Evolutionary conservation across 2,329 filamentous ascomycete species (phyloP).

Genomic region (Trichoderma sp.): DNA sequence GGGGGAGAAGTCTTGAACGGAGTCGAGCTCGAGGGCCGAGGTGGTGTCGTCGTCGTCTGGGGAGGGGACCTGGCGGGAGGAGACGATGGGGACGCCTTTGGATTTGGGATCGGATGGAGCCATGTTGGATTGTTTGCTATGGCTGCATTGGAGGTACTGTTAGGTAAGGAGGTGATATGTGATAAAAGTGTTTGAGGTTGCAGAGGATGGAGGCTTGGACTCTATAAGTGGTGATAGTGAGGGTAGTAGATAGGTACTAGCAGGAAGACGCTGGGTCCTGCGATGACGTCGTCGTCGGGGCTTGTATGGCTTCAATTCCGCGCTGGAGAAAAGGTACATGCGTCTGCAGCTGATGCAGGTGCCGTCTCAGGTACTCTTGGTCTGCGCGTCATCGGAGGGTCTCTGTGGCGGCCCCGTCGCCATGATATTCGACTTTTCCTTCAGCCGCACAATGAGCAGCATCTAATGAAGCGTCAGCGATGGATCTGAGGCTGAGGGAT

Average conservation of each 20-base stretch:
- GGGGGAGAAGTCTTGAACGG: not conserved
- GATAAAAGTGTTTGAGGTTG: not conserved
- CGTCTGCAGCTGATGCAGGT: not conserved
- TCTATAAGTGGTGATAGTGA: not conserved
- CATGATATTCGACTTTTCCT: not conserved
- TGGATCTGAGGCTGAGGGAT: too few relatives aligned
- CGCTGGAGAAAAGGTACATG: not conserved
- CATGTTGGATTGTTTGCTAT: not conserved
- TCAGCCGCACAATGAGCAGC: too few relatives aligned
- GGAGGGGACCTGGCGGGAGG: not conserved
- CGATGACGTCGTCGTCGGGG: conserved; percentile 16
- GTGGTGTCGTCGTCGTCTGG: not conserved
- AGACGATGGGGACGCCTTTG: not conserved
- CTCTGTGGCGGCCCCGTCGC: not conserved
- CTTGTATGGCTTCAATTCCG: not conserved
- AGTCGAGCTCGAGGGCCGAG: conserved; percentile 19
- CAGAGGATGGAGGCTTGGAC: not conserved
- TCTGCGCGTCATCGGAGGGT: not conserved
- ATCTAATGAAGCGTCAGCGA: too few relatives aligned
- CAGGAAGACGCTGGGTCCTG: not conserved
- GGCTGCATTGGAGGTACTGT: not conserved
- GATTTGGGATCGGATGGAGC: not conserved
- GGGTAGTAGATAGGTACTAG: not conserved
- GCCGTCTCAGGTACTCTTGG: not conserved
- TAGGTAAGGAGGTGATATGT: not conserved